These are phyloP conservation scores for Suillus subaureus DNA, from an alignment of 768 basidiomycete genomes.

Conservation along the genomic window DNA sequence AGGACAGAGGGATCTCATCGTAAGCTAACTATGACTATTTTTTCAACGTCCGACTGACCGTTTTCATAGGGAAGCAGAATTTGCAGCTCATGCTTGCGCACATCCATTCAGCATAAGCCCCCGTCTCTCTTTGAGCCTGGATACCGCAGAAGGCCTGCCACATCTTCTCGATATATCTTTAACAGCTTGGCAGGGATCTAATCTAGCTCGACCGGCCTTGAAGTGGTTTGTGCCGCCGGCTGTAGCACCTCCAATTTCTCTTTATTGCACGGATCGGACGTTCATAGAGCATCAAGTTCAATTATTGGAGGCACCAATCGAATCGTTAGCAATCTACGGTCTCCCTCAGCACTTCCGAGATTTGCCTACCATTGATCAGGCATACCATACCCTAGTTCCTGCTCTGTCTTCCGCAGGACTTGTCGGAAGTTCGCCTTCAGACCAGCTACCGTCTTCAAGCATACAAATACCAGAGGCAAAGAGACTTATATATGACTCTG, in stretches of 20 bases:
- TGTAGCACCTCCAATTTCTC: conserved; percentile 80
- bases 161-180: conserved; percentile 61
- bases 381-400: conserved; percentile 54
- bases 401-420: conserved; percentile 69
- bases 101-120: conserved; percentile 4
- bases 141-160: conserved; percentile 48
- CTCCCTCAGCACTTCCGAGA: conserved; percentile 70
- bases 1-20: conserved; percentile 48
- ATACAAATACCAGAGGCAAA: conserved; percentile 97
- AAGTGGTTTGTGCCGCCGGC: conserved; percentile 87
- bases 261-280: conserved; percentile 73
- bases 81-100: neutral
- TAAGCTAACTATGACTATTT: conserved; percentile 27
- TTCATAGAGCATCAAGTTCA: conserved; percentile 73
- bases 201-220: conserved; percentile 75
- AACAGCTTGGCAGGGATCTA: conserved; percentile 71
- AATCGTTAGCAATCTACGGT: conserved; percentile 82
- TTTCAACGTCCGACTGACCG: neutral
- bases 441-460: conserved; percentile 77
- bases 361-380: conserved; percentile 49
- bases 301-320: conserved; percentile 66
- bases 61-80: conserved; percentile 2
- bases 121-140: conserved; percentile 25
- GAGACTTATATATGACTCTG: conserved; percentile 93
- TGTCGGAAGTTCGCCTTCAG: conserved; percentile 59